Base-by-base conservation (phyloP, 257 asterid genomes). In the Sherardia arvensis region DNA sequence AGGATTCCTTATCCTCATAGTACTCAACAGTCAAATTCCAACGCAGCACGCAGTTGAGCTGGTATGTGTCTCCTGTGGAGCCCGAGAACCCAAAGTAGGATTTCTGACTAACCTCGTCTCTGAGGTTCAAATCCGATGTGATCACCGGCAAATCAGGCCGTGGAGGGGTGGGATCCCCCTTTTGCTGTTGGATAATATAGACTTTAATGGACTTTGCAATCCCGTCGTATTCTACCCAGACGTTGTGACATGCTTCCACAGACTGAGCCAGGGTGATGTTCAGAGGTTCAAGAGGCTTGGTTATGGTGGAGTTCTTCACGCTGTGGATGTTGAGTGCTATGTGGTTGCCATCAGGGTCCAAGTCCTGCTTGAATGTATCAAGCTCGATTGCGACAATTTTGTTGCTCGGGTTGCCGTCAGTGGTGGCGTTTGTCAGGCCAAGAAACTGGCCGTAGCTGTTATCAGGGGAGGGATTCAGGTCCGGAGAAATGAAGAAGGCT, bases 11-110 rank as follows among this genome's bases (percentile, higher is more conserved):
- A 43, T 82, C 85, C 0, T 81, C 57, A 17, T 77, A 81, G 55
- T 79, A 68, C 5, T 75, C 45, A 9, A 89, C 85, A 0, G 97
- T 92, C 4, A 92, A 36, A 32, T 84, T 87, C 99, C 99, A 92
- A 25, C 96, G 69, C 81, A 72, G 40, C 22, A 92, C 79, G 23
- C 97, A 83, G 84, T 92, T 92, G 55, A 89, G 62, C 68, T 92
- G 74, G 9, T 12, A 14, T 18, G 29, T 3, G 18, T 53, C 66
- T 57, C 99, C 99, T 0, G 97, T 92, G 0, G 99, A 89, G 7
- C 80, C 99, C 12, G 95, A 58, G 68, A 92, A 92, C 1, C 99
- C 99, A 55, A 92, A 85, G 62, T 82, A 89, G 0, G 97, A 92
- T 8, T 75, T 7, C 78, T 81, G 85, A 51, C 74, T 67, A 43